Base-by-base conservation (phyloP, 2,329 filamentous ascomycete species). In the Cladosporium oxysporum region DNA sequence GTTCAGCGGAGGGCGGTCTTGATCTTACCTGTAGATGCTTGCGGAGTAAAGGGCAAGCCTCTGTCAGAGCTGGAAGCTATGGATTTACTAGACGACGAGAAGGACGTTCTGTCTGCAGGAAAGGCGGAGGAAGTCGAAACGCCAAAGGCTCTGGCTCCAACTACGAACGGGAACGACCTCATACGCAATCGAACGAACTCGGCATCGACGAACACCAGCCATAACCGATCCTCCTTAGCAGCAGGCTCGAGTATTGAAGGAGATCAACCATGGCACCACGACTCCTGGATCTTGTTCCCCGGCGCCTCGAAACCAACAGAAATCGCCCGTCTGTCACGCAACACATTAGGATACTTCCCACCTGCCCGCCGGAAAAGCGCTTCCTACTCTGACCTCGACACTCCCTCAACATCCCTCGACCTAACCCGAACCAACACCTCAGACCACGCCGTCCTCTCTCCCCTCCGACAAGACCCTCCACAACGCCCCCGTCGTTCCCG, bases 261-360 rank as follows among this genome's bases (percentile, higher is more conserved):
- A 33, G 90, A 91, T 59, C 84, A 80, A 57, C 87, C 88, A 5
- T 97, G 92, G 91, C 90, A 87, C 66, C 93, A 97, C 78, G 92
- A 97, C 66, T 89, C 91, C 55, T 97, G 93, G 92, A 91, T 97
- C 1, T 83, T 90, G 33, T 84, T 97, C 29, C 91, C 94, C 68
- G 90, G 88, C 26, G 85, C 86, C 69, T 81, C 83, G 18, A 84
- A 88, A 28, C 89, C 92, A 0, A 88, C 95, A 28, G 91, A 97
- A 76, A 95, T 99, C 70, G 92, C 89, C 18, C 88, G 95, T 33
- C 87, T 98, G 66, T 88, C 92, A 26, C 88, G 91, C 66, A 88
- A 89, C 78, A 86, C 90, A 2, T 84, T 97, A 53, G 94, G 93
- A 28, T 98, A 94, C 79, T 98, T 98, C 74, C 94, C 94, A 3